Conservation (phyloP, 176 grass and related monocot genomes). For the Carex littledalei region DNA sequence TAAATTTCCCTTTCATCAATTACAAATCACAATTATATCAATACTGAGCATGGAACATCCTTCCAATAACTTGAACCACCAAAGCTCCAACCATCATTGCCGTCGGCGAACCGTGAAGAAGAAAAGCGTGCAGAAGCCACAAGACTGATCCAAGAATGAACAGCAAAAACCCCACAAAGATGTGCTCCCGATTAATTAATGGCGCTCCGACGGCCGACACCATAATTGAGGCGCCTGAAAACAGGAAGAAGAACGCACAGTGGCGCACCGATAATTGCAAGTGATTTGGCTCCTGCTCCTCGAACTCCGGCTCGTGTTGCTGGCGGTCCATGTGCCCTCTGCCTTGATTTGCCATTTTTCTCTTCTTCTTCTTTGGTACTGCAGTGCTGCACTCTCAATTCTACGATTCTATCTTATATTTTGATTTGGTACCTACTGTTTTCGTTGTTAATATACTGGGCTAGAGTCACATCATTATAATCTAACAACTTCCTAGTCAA, state of each 20-base stretch:
- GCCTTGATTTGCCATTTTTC: not conserved
- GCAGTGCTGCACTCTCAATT: no score
- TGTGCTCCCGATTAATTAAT: not conserved
- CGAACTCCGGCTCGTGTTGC: not conserved
- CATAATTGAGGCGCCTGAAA: not conserved
- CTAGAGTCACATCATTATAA: no score
- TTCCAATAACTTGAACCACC: not conserved
- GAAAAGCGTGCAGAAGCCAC: not conserved
- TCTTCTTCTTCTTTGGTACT: not conserved
- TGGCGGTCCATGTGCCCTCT: not conserved
- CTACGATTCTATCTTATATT: no score
- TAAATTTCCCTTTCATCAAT: not conserved
- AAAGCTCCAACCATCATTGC: not conserved
- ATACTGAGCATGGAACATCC: not conserved
- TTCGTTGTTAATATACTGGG: no score
- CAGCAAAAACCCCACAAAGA: not conserved
- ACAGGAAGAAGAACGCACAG: not conserved
- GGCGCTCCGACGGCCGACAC: not conserved
- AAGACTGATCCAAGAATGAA: not conserved
- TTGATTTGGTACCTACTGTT: no score
- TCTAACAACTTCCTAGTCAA: no score
- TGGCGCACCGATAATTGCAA: not conserved
- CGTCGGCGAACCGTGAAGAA: not conserved
- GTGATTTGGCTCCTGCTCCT: not conserved
- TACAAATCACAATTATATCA: not conserved